Evolutionary conservation across 1,139 yeast species (phyloP).

Genomic region (Hyphopichia burtonii): DNA sequence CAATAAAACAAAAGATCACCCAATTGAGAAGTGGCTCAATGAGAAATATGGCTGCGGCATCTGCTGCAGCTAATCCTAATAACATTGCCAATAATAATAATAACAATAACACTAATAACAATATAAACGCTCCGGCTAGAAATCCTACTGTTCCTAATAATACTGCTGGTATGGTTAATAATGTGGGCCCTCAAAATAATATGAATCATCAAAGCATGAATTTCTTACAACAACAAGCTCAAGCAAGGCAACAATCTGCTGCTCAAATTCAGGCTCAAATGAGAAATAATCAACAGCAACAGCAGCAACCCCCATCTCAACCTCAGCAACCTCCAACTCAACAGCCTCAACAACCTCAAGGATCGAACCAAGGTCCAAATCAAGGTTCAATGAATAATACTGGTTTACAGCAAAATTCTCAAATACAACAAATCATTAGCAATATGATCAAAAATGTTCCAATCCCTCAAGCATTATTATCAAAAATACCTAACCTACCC

Average conservation of each 20-base stretch:
- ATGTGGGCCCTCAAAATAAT: slow-evolving; percentile 11
- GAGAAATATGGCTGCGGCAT: slow-evolving; percentile 7
- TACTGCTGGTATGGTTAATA: slow-evolving; percentile 5
- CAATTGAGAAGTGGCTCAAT: slow-evolving; percentile 29
- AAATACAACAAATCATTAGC: slow-evolving; percentile 33
- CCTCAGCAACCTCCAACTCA: neutral
- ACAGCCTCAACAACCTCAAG: slow-evolving; percentile 4
- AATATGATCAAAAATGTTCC: slow-evolving; percentile 51
- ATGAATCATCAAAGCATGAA: slow-evolving; percentile 18
- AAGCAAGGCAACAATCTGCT: slow-evolving; percentile 47
- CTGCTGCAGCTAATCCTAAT: neutral
- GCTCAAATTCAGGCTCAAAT: slow-evolving; percentile 35
- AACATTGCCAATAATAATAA: slow-evolving; percentile 4
- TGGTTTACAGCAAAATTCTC: slow-evolving; percentile 16
- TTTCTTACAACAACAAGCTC: slow-evolving; percentile 51
- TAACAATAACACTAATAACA: slow-evolving; percentile 1
- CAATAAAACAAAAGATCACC: slow-evolving; percentile 39
- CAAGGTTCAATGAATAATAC: neutral
- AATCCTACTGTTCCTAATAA: slow-evolving; percentile 3
- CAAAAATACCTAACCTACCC: slow-evolving; percentile 76
- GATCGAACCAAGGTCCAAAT: slow-evolving; percentile 5
- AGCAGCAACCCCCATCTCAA: slow-evolving; percentile 5
- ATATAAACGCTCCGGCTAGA: slow-evolving; percentile 1
- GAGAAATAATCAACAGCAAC: slow-evolving; percentile 11
- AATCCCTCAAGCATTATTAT: slow-evolving; percentile 72